Base-by-base conservation (phyloP, 164 flowering plant genomes). In the Sextonia rubra region DNA sequence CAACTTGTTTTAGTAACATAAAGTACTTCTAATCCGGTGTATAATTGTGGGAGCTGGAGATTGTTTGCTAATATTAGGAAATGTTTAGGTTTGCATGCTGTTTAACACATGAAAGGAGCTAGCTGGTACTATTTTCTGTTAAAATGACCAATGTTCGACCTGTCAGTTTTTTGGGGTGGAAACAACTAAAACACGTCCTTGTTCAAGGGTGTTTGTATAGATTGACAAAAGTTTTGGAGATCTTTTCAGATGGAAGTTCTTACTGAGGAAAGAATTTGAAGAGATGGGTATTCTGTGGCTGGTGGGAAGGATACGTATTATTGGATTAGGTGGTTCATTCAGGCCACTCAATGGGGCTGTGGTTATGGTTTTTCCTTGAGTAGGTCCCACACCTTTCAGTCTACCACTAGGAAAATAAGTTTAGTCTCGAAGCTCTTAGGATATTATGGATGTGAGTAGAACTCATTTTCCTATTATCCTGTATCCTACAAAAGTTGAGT, bases 291-390 rank as follows among this genome's bases (percentile, higher is more conserved):
- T 12, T 68, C 12, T 37, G 26, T 47, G 60, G 72, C n/a, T 63
- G 56, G 24, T 69, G 48, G 9, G 12, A 64, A 64, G 63, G 18
- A 18, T 72, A 37, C 8, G 1, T 37, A 37, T 69, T 47, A 66
- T 56, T 64, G 69, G 72, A 73, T 80, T 69, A 72, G 74, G 56
- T 60, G 48, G 7, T 65, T 75, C 20, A 52, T 18, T 14, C 58
- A 52, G 17, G 6, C 58, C 58, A 14, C n/a, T 52, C 58, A 12
- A 52, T 52, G 3, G 14, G n/a, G 58, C 58, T 37, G 8, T 37
- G 44, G 44, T 6, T 32, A 32, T 3, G 30, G 44, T 32, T 32
- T 32, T 32, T 32, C 44, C 44, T 18, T 18, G 15, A 52, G 58
- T 52, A 18, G 58, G 58, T 14, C 58, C 58, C 58, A 52, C 58